Percentiles rank a stretch among this genome's conserved stretches.
Conservation (phyloP, 2,329 filamentous ascomycete genomes). For the Fusarium sp. region DNA sequence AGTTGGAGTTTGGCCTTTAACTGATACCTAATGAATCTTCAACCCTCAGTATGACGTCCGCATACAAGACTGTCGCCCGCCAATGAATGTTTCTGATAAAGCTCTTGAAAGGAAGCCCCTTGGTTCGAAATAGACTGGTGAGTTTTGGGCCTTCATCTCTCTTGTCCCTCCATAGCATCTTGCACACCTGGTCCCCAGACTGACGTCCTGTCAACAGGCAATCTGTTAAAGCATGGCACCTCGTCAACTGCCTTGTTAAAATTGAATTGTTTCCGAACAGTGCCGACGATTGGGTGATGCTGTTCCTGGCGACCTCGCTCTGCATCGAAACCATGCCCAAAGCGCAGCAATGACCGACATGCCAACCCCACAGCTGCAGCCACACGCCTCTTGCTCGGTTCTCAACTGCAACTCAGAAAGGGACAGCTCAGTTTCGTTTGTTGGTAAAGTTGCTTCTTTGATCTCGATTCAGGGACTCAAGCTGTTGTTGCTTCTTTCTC, state of each 20-base stretch:
- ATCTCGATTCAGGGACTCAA: slow-evolving; percentile 2
- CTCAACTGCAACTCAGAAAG: not conserved
- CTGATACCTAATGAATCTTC: not conserved
- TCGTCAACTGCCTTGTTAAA: not conserved
- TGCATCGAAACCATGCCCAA: slow-evolving; percentile 19
- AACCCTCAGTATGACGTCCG: not conserved
- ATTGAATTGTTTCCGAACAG: slow-evolving; percentile 33
- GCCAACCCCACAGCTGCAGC: slow-evolving; percentile 7
- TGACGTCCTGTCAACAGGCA: not conserved
- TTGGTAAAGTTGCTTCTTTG: slow-evolving; percentile 9
- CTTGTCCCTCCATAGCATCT: not conserved
- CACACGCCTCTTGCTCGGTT: not conserved
- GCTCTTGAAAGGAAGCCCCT: not conserved
- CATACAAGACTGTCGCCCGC: not conserved
- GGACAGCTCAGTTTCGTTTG: not conserved
- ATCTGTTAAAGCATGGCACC: not conserved
- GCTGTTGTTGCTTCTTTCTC: not conserved
- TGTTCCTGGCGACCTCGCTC: slow-evolving; percentile 21
- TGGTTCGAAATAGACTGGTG: not conserved
- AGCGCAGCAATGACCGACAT: slow-evolving; percentile 4
- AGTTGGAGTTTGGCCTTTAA: not conserved
- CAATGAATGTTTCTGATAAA: not conserved
- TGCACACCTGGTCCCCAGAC: not conserved
- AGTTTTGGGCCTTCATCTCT: not conserved
- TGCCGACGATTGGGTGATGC: slow-evolving; percentile 6